A percentile compares a stretch with the other conserved stretches of the same genome.
Conservation (phyloP, 1,284 basidiomycete species). For the Ustanciosporium gigantosporum region DNA sequence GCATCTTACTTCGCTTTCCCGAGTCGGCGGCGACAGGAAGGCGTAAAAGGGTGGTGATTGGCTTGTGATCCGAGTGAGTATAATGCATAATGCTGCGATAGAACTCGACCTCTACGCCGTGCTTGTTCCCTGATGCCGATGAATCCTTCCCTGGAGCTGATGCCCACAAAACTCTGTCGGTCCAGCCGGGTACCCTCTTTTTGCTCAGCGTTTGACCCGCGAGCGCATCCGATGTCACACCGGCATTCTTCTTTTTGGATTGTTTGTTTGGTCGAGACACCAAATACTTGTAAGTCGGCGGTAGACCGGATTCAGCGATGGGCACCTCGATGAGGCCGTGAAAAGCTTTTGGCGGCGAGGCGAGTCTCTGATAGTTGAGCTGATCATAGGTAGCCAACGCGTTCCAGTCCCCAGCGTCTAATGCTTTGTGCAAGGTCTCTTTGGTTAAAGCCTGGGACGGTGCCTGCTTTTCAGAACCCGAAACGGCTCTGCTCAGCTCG, state of each 20-base stretch:
- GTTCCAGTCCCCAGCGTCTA: slow-evolving; percentile 43
- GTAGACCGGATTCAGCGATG: slow-evolving; percentile 29
- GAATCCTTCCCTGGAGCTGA: slow-evolving; percentile 12
- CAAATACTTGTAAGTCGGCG: slow-evolving; percentile 60
- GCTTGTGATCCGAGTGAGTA: slow-evolving; percentile 60
- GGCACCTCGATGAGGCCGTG: slow-evolving; percentile 51
- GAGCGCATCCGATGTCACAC: slow-evolving; percentile 22
- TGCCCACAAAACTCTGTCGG: slow-evolving; percentile 86
- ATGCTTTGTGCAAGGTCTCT: slow-evolving; percentile 19
- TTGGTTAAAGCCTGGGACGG: slow-evolving; percentile 17
- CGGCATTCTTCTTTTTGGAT: slow-evolving; percentile 26
- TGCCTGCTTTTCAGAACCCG: slow-evolving; percentile 1
- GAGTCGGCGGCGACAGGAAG: slow-evolving; percentile 64
- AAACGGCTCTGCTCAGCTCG: slow-evolving; percentile 3
- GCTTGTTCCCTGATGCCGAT: slow-evolving; percentile 22
- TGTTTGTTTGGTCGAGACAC: slow-evolving; percentile 22
- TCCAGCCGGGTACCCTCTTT: slow-evolving; percentile 87
- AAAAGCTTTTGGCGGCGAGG: slow-evolving; percentile 37
- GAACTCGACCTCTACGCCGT: slow-evolving; percentile 51
- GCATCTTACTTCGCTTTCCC: slow-evolving; percentile 5
- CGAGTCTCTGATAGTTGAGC: slow-evolving; percentile 37
- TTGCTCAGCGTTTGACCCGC: slow-evolving; percentile 63
- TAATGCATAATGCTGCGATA: slow-evolving; percentile 58
- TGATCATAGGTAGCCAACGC: slow-evolving; percentile 52
- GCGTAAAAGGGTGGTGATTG: slow-evolving; percentile 57